Evolutionary conservation across 225 moss, liverwort and hornwort genomes (phyloP), one percentile per base, ranked within the genome.

Genomic region (Sphagnum tenellum): DNA sequence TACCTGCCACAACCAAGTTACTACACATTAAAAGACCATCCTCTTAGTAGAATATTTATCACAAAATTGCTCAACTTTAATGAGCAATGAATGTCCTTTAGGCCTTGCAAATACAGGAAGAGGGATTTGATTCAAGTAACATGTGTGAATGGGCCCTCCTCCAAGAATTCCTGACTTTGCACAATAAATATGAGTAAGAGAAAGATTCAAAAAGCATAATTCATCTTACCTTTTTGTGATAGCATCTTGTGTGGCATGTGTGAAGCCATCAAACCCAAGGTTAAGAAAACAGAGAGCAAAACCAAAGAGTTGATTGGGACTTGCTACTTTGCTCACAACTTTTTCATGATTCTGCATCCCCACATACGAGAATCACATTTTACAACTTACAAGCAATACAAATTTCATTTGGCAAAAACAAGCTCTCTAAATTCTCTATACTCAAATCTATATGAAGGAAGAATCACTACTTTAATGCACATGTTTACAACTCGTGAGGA

Each of bases 201-300:
- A 57, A 45, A 60, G 57, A 47, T 29, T 29, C 29, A 29, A 29
- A 4, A 13, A 7, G 12, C 45, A 3, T n/a, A 65, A 12, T 8
- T 4, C 3, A 5, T 4, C n/a, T 7, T 86, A 98, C 98, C 74
- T 81, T 64, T 72, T 69, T 11, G 89, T 93, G 51, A 98, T 90
- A 49, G 93, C 66, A 77, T 98, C 98, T 78, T 98, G 93, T 2
- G 92, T 89, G 7, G 98, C 87, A 74, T 98, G 93, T 4, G 98
- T 98, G 47, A 90, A 98, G 48, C 98, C 98, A 72, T 98, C 98
- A 64, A 98, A 72, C 12, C 74, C 87, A 12, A 98, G 85, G 72
- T 98, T 98, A 57, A 90, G 9, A 49, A 98, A 81, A 74, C 93
- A 93, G 48, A 98, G 85, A 5, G 80, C 73, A 61, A 93, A 98